Base-by-base conservation (phyloP, 208 protist genomes). In the Porcisia deanei region DNA sequence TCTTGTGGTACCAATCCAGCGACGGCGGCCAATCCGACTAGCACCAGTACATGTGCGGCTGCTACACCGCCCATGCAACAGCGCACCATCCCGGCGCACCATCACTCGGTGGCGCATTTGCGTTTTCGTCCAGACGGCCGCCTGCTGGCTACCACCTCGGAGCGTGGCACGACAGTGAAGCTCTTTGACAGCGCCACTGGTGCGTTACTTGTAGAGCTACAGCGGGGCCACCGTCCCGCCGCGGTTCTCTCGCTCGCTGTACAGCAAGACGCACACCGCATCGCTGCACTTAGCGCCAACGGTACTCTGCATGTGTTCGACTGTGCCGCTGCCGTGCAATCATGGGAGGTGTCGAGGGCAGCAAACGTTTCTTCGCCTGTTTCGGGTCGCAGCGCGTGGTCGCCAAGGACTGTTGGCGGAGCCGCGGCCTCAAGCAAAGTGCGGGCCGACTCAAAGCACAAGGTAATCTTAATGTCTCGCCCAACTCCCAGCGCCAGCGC, bases 251-350 rank as follows among this genome's bases (percentile, higher is more conserved):
- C 83, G 9, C 74, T 95, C 5, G 88, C 84, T 3, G 83, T 95
- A 74, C 81, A 85, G 65, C 16, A 39, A 16, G 71, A 81, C 39
- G 85, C 80, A 9, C 52, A 73, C 16, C 68, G 73, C 8, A 59
- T 92, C 7, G 88, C 88, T 0, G 88, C 88, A 6, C 75, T 93
- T 30, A 92, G 88, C 73, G 77, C 79, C 22, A 82, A 83, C 47
- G 87, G 85, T 25, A 93, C 89, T 6, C 75, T 95, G 55, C 88
- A 93, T 67, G 58, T 95, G 16, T 95, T 95, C 25, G 71, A 82
- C 64, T 82, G 77, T 49, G 25, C 68, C 37, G 77, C 64, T 63
- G 59, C 76, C 14, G 77, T 81, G 55, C 64, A 76, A 53, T n/a
- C 55, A 22, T 81, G 77, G 77, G 77, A 81, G 57, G 59, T 63